phyloP scores from a whole-genome alignment of 2,329 filamentous ascomycete species.

The Cyphellophora europaea region DNA sequence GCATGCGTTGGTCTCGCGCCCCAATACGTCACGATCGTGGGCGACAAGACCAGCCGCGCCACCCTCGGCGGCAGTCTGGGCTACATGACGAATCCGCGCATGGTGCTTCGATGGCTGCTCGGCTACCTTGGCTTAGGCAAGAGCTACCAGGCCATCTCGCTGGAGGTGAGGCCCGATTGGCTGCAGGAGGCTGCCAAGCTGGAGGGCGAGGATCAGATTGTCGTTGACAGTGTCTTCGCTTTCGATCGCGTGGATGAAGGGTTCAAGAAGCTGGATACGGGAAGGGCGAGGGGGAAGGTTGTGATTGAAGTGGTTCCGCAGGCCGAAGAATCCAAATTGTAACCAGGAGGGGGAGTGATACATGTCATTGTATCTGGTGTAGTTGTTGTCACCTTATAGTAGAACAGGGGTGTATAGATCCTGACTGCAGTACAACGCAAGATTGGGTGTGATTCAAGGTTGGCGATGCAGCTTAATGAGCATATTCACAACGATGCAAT shows the following conservation, averaged over 20 bases:
- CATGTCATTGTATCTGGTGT: too few species aligned
- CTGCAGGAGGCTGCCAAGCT: constrained; percentile 41
- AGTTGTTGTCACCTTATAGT: too few species aligned
- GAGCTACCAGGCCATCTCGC: constrained; percentile 25
- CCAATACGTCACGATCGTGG: constrained; percentile 40
- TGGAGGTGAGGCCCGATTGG: constrained; percentile 34
- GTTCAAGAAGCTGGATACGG: constrained; percentile 48
- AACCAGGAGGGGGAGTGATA: too few species aligned
- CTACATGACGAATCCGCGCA: constrained; percentile 13
- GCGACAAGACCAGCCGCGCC: constrained; percentile 44
- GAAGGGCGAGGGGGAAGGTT: constrained; percentile 50
- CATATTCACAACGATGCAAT: too few species aligned
- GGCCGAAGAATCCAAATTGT: too few species aligned
- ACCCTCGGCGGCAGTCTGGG: constrained; percentile 28
- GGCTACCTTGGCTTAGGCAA: constrained; percentile 40
- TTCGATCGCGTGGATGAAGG: constrained; percentile 49
- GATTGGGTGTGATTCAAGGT: too few species aligned
- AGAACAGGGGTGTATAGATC: too few species aligned
- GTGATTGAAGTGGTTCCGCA: too few species aligned
- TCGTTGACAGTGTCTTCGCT: constrained; percentile 47
- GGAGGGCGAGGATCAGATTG: constrained; percentile 49
- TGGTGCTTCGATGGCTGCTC: constrained; percentile 32
- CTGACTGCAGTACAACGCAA: too few species aligned
- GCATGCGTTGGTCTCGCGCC: constrained; percentile 44
- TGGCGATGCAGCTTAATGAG: too few species aligned